Conservation (phyloP, 169 alveolate genomes). For the Cryptosporidium felis region DNA sequence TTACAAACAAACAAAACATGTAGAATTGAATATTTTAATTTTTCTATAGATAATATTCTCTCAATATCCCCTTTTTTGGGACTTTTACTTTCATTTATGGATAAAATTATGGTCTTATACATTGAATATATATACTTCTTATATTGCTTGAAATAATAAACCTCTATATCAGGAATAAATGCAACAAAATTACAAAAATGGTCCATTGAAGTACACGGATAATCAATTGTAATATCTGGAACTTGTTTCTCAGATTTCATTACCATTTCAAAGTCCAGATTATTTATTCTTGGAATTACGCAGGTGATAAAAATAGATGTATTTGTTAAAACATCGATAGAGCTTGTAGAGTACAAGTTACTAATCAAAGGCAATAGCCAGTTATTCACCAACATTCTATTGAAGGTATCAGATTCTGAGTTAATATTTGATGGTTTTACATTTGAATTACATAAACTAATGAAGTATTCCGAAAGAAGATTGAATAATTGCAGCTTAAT, state of each 20-base stretch:
- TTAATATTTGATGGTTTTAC: not conserved
- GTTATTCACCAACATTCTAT: not conserved
- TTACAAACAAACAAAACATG: not conserved
- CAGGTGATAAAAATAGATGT: not conserved
- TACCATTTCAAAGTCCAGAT: not conserved
- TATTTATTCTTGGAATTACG: not conserved
- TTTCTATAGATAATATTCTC: not conserved
- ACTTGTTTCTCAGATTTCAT: not conserved
- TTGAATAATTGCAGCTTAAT: conserved; percentile 1
- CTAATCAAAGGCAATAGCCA: conserved; percentile 30
- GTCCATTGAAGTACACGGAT: not conserved
- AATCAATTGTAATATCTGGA: not conserved
- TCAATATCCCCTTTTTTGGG: not conserved
- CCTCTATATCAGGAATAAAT: not conserved
- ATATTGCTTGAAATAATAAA: not conserved
- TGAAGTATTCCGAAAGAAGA: conserved; percentile 15
- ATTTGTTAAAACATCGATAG: not conserved
- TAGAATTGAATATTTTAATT: conserved; percentile 5
- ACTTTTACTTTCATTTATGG: no score
- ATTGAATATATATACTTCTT: not conserved
- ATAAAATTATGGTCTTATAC: not conserved
- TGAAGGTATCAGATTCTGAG: not conserved
- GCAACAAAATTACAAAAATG: conserved; percentile 1
- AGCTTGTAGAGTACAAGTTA: not conserved
- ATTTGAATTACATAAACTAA: not conserved